Percentiles rank a stretch among this genome's conserved stretches.
Evolutionary conservation across 176 grass and related monocot genomes (phyloP).

Genomic region (Otatea glauca): DNA sequence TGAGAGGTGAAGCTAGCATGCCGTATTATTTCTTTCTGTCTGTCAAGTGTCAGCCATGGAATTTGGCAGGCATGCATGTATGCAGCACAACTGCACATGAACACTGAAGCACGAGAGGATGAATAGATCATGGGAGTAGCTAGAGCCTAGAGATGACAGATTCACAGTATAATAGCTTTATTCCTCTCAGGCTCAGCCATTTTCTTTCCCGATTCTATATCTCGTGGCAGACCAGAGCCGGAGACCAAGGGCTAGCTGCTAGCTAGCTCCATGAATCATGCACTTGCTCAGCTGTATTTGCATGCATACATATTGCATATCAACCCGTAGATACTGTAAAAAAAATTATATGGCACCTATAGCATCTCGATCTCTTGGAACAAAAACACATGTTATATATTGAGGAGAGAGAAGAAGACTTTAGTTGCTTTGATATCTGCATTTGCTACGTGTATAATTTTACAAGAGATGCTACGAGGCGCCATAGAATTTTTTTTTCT

Average conservation of each 20-base stretch:
- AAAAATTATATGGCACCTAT: no score
- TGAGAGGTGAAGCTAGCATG: not conserved
- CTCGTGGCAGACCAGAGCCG: slow-evolving; percentile 25
- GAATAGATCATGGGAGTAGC: not conserved
- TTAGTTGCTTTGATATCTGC: no score
- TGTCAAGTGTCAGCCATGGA: no score
- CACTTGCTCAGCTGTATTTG: not conserved
- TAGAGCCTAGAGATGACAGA: not conserved
- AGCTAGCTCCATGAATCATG: not conserved
- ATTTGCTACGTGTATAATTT: no score
- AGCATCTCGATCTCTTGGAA: no score
- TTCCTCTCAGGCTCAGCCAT: not conserved
- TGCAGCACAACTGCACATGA: not conserved
- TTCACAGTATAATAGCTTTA: not conserved
- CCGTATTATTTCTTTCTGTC: not conserved
- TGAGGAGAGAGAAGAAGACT: no score
- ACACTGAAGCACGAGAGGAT: not conserved
- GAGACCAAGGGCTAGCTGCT: not conserved
- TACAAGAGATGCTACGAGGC: no score
- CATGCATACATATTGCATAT: not conserved
- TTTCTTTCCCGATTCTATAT: not conserved
- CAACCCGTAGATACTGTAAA: no score
- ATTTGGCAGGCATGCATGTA: not conserved
- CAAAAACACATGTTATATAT: no score
- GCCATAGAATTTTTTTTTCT: no score